Base-by-base conservation (phyloP, 331 rosid genomes). In the Arachis monticola region DNA sequence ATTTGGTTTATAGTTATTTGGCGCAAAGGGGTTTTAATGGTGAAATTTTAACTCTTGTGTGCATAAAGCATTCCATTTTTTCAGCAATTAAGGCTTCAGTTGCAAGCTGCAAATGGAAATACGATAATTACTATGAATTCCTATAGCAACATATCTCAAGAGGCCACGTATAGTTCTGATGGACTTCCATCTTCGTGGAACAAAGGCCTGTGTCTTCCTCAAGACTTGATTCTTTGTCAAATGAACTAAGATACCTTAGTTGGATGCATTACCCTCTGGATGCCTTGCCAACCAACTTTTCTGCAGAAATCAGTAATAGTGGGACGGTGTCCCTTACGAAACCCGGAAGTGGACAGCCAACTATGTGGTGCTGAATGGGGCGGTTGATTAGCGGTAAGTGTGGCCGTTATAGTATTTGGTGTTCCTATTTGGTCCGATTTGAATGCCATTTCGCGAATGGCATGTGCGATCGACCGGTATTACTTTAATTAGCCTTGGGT, bases 71-170 rank as follows among this genome's bases (percentile, higher is more conserved):
- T n/a, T n/a, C n/a, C n/a, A n/a, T n/a, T n/a, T n/a, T n/a, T 8
- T 47, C 50, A 10, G 14, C 6, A 45, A 0, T n/a, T 3, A 44
- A 10, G 8, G 6, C 1, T 70, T 3, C 10, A 51, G 27, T 42
- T 86, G 48, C 11, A 81, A 65, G 1, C 75, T 83, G 7, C 81
- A n/a, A n/a, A n/a, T n/a, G n/a, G n/a, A n/a, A n/a, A n/a, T n/a
- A n/a, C n/a, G n/a, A n/a, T n/a, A 41, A 22, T 45, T 77, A 14
- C 57, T 85, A 3, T n/a, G n/a, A 8, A 61, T 0, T 38, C 9
- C 14, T 2, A 22, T 60, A 12, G 57, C 57, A 51, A 11, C 1
- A 3, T 51, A 51, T 51, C 22, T 51, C 17, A 4, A 51, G 1
- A 51, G 22, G 57, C 6, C 57, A 0, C 11, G 13, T 1, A 14